These are phyloP conservation scores for Niveomyces coronatus DNA, from an alignment of 2,329 filamentous ascomycete genomes.

Conservation along the genomic window DNA sequence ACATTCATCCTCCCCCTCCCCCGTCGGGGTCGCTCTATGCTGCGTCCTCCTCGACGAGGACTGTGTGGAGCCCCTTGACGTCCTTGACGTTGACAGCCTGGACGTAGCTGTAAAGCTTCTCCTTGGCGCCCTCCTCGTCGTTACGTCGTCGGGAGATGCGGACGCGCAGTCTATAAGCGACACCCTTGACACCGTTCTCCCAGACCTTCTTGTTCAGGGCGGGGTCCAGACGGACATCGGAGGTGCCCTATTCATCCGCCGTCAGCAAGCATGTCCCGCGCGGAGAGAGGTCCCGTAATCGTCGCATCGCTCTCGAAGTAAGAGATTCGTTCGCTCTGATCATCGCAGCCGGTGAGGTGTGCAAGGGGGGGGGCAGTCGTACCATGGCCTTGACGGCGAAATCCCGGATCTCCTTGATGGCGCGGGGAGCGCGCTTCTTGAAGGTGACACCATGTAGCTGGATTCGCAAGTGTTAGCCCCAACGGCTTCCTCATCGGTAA, in stretches of 20 bases:
- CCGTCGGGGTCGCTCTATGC: too few relatives aligned
- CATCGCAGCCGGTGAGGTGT: too few relatives aligned
- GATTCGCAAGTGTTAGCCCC: constrained; percentile 13
- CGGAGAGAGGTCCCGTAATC: not conserved
- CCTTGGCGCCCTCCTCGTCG: constrained; percentile 98
- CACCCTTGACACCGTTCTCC: constrained; percentile 98
- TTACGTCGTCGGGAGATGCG: constrained; percentile 99
- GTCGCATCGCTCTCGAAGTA: not conserved
- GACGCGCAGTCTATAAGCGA: constrained; percentile 92
- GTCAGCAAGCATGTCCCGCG: constrained; percentile 6
- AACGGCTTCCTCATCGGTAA: not conserved
- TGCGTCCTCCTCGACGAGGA: constrained; percentile 60
- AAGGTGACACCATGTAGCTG: constrained; percentile 95
- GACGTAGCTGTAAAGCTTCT: constrained; percentile 99
- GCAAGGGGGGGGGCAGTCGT: constrained; percentile 31
- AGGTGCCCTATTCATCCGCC: constrained; percentile 60
- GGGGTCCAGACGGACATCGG: constrained; percentile 95
- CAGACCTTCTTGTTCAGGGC: constrained; percentile 99
- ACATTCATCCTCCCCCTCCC: not conserved
- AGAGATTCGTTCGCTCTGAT: not conserved
- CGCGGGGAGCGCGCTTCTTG: constrained; percentile 98
- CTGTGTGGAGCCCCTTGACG: constrained; percentile 92
- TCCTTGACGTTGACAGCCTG: constrained; percentile 99
- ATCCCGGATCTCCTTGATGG: constrained; percentile 98
- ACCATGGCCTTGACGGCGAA: constrained; percentile 96